Base-by-base conservation (phyloP, 2,329 filamentous ascomycete species). In the Teratosphaeria epicoccoides region DNA sequence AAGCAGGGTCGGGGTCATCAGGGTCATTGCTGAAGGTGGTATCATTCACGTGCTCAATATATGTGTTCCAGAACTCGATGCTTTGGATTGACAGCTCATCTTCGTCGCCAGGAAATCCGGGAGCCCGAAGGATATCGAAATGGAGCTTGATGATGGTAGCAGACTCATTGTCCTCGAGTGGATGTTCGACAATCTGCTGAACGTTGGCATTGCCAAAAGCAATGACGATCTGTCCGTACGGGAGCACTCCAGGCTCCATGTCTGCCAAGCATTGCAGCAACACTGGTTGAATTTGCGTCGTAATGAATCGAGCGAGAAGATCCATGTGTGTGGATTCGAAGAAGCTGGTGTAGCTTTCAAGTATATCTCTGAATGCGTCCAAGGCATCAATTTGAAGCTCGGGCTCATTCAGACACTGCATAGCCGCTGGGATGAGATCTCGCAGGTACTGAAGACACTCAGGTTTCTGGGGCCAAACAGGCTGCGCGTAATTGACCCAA, bases 21-120 rank as follows among this genome's bases (percentile, higher is more conserved):
- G 62, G 54, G 51, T 76, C 72, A n/a, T 74, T 73, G 1, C 76
- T 75, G 54, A 75, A 79, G 45, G 78, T 70, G 9, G 85, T 54
- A 75, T 79, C 72, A 82, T 73, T 75, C 11, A 80, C 79, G 49
- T 64, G 62, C 67, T 89, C 87, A 5, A 87, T 80, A 22, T 49
- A 49, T 1, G 80, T 83, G 17, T 80, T 84, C 87, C 88, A 93
- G 64, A 93, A 91, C 61, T 93, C 87, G 12, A 91, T 75, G 1
- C 83, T 80, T 1, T 82, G 79, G 0, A 86, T 79, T 51, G 88
- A 89, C 10, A 89, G 80, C 56, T 81, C 82, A 61, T 93, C 85
- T 51, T 91, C 86, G 3, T 78, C 78, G 1, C 83, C 82, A 1
- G 85, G 80, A 59, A 81, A 78, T 1, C 87, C 86, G 11, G 81